These are phyloP conservation scores for Plenodomus tracheiphilus DNA, from an alignment of 2,329 filamentous ascomycete species.

Conservation along the genomic window DNA sequence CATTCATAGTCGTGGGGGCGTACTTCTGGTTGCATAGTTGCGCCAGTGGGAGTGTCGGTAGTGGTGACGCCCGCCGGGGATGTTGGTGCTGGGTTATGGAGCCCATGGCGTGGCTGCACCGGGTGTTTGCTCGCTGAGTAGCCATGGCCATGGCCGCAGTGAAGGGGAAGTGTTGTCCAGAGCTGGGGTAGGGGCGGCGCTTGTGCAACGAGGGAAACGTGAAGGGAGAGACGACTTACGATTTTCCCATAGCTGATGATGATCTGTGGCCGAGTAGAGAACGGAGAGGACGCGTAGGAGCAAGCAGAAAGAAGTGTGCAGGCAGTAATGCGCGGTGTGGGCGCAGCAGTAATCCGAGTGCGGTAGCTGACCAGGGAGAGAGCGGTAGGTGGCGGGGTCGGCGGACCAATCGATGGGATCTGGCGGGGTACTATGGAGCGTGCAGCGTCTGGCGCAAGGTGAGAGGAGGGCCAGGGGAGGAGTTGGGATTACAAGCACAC, in stretches of 20 bases:
- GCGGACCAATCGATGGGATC: slow-evolving; percentile 18
- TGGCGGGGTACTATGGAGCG: slow-evolving; percentile 12
- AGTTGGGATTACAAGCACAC: not conserved
- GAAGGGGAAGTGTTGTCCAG: slow-evolving; percentile 23
- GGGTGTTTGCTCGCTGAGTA: not conserved
- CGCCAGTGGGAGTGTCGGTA: slow-evolving; percentile 4
- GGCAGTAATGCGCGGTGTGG: slow-evolving; percentile 15
- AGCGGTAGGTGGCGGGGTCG: slow-evolving; percentile 16
- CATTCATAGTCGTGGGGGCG: not conserved
- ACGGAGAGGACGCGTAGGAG: slow-evolving; percentile 7
- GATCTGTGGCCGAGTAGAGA: slow-evolving; percentile 4
- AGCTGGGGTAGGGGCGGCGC: slow-evolving; percentile 14
- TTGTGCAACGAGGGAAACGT: slow-evolving; percentile 14
- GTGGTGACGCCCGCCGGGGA: slow-evolving; percentile 2
- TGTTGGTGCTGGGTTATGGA: slow-evolving; percentile 1
- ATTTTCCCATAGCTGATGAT: slow-evolving; percentile 44
- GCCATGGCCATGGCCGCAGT: slow-evolving; percentile 4
- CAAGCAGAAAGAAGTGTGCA: slow-evolving; percentile 13
- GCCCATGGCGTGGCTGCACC: slow-evolving; percentile 14
- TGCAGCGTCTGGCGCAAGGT: not conserved
- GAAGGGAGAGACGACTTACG: slow-evolving; percentile 38
- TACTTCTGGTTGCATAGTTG: slow-evolving; percentile 13
- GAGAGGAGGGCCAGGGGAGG: not conserved
- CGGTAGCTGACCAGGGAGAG: slow-evolving; percentile 12
- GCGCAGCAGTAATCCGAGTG: slow-evolving; percentile 16